Evolutionary conservation across 1,284 basidiomycete genomes (phyloP), one percentile per base, ranked within the genome.

Genomic region (Naganishia sp.): DNA sequence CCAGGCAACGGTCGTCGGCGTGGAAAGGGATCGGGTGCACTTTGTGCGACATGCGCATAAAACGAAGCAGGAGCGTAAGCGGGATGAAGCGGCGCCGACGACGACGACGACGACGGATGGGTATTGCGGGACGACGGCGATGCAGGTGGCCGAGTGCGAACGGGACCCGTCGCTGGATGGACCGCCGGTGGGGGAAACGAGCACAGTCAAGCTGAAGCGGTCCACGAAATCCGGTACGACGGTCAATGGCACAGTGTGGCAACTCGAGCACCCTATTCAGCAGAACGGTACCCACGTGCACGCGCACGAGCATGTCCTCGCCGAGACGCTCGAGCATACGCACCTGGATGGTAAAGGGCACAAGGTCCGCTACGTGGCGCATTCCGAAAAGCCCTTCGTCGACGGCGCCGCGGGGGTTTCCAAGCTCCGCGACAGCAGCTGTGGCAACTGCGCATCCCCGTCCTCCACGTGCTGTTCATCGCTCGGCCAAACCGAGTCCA

Each of bases 1-100:
- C 18, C 66, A 67, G 48, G 60, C 59, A 11, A 67, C 59, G 28
- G 66, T 67, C 6, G 61, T 61, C n/a, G 60, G 55, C 2, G 57
- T 67, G 2, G 55, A 61, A 31, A 63, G 48, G 13, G 50, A 46
- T 5, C 23, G 49, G 46, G 66, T 67, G 44, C 55, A 61, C n/a
- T 67, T 67, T 33, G 61, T 64, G 13, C 50, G 66, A 33, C 65
- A 66, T 63, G 43, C 36, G 16, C 65, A 60, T 36, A 3, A 39
- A 3, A 28, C 28, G 36, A 39, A 39, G 36, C 36, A 39, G 36
- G 36, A 39, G 36, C 10, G 10, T 2, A 52, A 61, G 44, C 21
- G 36, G 23, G 5, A 23, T 7, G 50, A 65, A 10, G 31, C 33
- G 3, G 16, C 53, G 52, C 31, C 39, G 23, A 23, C 42, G 48